Conservation (phyloP, 1,284 basidiomycete genomes). For the Papiliotrema nemorosa region DNA sequence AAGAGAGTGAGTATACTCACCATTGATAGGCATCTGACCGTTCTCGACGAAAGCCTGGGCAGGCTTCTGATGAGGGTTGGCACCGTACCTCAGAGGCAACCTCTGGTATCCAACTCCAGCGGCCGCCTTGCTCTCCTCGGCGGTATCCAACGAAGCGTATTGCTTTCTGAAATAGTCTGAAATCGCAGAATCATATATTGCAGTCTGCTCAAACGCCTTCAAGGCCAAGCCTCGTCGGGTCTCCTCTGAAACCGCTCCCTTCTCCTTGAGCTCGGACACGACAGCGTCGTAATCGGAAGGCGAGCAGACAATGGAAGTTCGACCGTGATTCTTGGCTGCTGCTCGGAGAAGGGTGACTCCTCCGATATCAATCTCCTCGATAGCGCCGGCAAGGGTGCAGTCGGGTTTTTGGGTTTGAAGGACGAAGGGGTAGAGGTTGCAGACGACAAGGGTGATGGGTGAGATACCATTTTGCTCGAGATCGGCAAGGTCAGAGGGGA, state of each 20-base stretch:
- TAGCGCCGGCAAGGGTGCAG: conserved; percentile 85
- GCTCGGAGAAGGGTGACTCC: conserved; percentile 97
- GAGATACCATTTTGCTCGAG: conserved; percentile 75
- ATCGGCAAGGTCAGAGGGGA: conserved; percentile 80
- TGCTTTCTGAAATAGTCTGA: conserved; percentile 94
- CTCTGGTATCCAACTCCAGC: conserved; percentile 66
- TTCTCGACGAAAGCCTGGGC: conserved; percentile 92
- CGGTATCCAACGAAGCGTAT: conserved; percentile 76
- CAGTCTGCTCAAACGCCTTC: conserved; percentile 97
- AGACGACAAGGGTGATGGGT: conserved; percentile 91
- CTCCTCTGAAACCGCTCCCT: conserved; percentile 65
- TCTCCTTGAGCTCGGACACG: conserved; percentile 66
- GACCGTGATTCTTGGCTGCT: conserved; percentile 96
- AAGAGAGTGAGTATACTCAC: conserved; percentile 51
- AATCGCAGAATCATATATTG: conserved; percentile 92
- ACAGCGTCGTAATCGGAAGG: conserved; percentile 89
- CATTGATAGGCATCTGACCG: conserved; percentile 90
- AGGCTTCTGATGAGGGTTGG: conserved; percentile 98
- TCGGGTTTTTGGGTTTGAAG: conserved; percentile 82
- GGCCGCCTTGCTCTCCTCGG: conserved; percentile 61
- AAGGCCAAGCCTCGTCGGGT: conserved; percentile 79
- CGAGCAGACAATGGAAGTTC: conserved; percentile 88
- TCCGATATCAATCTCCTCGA: conserved; percentile 99
- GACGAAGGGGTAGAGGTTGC: conserved; percentile 98
- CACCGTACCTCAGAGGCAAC: conserved; percentile 86